phyloP scores from a whole-genome alignment of 2,329 filamentous ascomycete species.

The Sporothrix luriei region DNA sequence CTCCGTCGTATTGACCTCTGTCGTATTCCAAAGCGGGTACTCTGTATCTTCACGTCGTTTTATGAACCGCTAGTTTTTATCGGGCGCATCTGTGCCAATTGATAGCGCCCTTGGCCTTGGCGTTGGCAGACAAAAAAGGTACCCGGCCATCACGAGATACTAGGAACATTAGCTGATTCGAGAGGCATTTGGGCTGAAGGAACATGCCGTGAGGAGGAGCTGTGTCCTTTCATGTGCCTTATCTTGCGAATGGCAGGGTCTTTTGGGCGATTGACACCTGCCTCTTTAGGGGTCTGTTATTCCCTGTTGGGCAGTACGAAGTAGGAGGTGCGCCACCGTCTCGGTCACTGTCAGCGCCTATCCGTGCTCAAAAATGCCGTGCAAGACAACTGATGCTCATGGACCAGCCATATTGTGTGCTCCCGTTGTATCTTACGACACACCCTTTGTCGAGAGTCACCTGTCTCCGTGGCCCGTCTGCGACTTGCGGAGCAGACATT shows the following conservation, averaged over 20 bases:
- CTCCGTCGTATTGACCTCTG: too few species aligned
- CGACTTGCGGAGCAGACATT: too few species aligned
- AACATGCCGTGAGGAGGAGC: neutral
- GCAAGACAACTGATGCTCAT: neutral
- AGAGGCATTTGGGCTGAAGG: neutral
- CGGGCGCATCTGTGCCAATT: too few species aligned
- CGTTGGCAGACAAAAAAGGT: too few species aligned
- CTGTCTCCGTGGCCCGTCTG: too few species aligned
- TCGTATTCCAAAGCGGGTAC: too few species aligned
- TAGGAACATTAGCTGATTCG: neutral
- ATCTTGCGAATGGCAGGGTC: neutral
- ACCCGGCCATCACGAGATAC: neutral
- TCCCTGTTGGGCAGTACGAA: neutral
- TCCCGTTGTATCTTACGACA: too few species aligned
- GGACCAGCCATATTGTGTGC: neutral
- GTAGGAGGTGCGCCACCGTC: neutral
- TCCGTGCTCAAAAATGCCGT: neutral
- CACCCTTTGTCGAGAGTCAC: too few species aligned
- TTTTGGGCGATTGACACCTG: conserved; percentile 1
- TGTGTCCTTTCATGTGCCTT: neutral
- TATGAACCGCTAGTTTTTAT: too few species aligned
- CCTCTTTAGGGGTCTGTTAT: neutral
- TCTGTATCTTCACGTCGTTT: too few species aligned
- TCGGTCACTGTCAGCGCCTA: neutral
- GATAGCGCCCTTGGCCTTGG: too few species aligned